Percentiles rank a stretch among this genome's conserved stretches.
Evolutionary conservation across 139 green algal species (phyloP).

Genomic region (Nannochloris sp.): DNA sequence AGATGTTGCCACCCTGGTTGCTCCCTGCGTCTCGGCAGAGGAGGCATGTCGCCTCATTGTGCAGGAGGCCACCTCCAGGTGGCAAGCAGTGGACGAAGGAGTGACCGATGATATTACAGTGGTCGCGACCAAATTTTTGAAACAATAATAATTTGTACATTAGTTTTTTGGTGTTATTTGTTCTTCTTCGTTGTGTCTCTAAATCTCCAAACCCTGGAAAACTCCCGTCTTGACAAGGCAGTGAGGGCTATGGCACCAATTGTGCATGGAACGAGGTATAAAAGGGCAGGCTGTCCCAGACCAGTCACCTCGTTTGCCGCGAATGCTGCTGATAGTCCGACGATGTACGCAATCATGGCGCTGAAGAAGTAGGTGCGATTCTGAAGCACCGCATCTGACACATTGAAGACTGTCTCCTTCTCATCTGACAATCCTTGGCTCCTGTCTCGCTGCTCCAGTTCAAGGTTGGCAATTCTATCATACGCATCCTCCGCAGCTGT

Average conservation of each 20-base stretch:
- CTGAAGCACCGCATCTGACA: conserved; percentile 52
- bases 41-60: conserved; percentile 57
- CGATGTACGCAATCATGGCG: conserved; percentile 56
- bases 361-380: conserved; percentile 66
- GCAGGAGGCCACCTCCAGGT: conserved; percentile 60
- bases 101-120: conserved; percentile 85
- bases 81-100: conserved; percentile 70
- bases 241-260: conserved; percentile 36
- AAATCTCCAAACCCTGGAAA: conserved; percentile 45
- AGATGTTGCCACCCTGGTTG: conserved; percentile 72
- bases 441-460: conserved; percentile 28
- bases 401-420: conserved; percentile 8
- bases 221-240: conserved; percentile 37
- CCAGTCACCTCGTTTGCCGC: conserved; percentile 69
- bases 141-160: conserved; percentile 1
- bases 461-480: conserved; percentile 44
- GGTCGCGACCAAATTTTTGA: conserved; percentile 12
- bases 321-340: conserved; percentile 66
- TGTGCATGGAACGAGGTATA: conserved; percentile 69
- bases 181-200: conserved; percentile 37
- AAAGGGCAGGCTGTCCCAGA: conserved; percentile 70
- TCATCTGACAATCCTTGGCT: conserved; percentile 9
- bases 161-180: background rate
- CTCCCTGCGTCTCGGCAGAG: conserved; percentile 37
- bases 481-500: conserved; percentile 50